Evolutionary conservation across 805 yeast species (phyloP), one percentile per base, ranked within the genome.

Genomic region (Maudiozyma turicensis): DNA sequence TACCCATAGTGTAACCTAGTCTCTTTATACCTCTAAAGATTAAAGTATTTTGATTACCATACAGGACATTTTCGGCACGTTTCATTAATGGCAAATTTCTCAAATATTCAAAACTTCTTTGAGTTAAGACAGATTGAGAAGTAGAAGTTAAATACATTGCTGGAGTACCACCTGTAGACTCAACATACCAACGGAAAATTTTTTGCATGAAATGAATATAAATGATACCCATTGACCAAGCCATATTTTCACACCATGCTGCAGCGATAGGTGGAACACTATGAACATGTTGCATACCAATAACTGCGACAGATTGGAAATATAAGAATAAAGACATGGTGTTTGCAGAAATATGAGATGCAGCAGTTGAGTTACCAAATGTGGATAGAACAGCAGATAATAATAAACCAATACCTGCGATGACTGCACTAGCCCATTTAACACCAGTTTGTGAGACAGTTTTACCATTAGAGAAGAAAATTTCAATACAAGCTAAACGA

Each of bases 141-240:
- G 79, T 72, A 6, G 82, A 75, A 13, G 81, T 76, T 54, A 86
- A 70, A 61, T 81, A 81, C 39, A 84, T 72, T 4, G 85, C 69
- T 37, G 98, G 96, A 1, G 76, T 68, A 43, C 98, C 98, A 45
- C 98, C 97, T 1, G 97, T 89, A 30, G 93, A 70, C 63, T 85
- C 89, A 41, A 86, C 80, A 58, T 83, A 86, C 95, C 95, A 86
- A 59, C 91, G 72, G 67, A 86, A 84, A 52, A 85, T 82, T 52
- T 78, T 72, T 67, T 90, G 96, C 96, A 90, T 86, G 63, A 89
- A 90, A 5, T 63, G 61, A 40, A 85, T 77, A 64, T 84, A 73
- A 58, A 90, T 87, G 52, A 90, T 73, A 6, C 97, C 97, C 86
- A 90, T 86, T 3, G 96, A 86, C 97, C 97, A 90, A 35, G 90